phyloP scores from a whole-genome alignment of 345 rosid species.

The Ceriops decandra region DNA sequence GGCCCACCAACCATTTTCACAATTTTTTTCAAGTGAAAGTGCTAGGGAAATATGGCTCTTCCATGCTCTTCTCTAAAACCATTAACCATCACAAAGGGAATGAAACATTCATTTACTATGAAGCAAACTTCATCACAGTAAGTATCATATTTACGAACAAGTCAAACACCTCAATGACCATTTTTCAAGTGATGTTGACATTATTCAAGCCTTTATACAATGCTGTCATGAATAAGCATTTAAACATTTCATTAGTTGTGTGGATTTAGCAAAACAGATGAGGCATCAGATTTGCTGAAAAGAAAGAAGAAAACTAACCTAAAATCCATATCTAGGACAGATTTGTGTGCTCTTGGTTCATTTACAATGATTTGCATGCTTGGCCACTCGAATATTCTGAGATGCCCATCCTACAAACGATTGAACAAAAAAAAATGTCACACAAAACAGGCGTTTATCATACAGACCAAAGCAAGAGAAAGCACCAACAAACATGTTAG shows the following conservation, averaged over 20 bases:
- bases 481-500: not conserved
- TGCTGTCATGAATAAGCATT: too few relatives aligned
- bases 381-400: constrained; percentile 90
- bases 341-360: constrained; percentile 81
- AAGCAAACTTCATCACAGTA: not conserved
- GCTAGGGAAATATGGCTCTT: not conserved
- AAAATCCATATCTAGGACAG: constrained; percentile 77
- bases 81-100: not conserved
- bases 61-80: not conserved
- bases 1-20: too few relatives aligned
- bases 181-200: too few relatives aligned
- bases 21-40: not conserved
- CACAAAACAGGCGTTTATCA: not conserved
- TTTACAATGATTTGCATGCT: constrained; percentile 59
- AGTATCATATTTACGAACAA: too few relatives aligned
- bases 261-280: too few relatives aligned
- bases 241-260: too few relatives aligned
- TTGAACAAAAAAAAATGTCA: constrained; percentile 3
- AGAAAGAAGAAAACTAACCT: constrained; percentile 40
- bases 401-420: constrained; percentile 71
- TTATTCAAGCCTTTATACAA: too few relatives aligned
- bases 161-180: too few relatives aligned
- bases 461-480: not conserved
- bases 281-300: not conserved
- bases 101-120: not conserved